Conservation (phyloP, 2,329 filamentous ascomycete species). For the Xylariomycetidae sp. region DNA sequence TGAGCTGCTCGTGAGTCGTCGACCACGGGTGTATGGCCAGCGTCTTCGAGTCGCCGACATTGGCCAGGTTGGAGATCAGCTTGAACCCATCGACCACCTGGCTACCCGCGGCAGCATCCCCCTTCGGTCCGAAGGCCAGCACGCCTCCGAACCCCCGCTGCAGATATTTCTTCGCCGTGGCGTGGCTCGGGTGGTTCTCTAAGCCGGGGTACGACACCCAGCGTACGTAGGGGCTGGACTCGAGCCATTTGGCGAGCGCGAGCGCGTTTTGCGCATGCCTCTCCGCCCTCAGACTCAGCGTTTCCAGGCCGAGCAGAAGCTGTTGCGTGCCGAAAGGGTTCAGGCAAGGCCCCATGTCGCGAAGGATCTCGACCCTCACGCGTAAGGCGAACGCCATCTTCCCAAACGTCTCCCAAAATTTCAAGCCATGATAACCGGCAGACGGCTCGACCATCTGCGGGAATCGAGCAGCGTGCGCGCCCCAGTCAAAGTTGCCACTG, state of each 20-base stretch:
- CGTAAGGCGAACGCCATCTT: slow-evolving; percentile 77
- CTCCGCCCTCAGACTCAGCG: slow-evolving; percentile 79
- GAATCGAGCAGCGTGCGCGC: slow-evolving; percentile 75
- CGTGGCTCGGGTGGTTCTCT: slow-evolving; percentile 74
- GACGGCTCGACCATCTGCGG: slow-evolving; percentile 88
- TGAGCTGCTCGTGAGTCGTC: slow-evolving; percentile 90
- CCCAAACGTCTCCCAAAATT: slow-evolving; percentile 92
- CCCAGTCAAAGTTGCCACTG: slow-evolving; percentile 92
- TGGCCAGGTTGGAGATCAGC: slow-evolving; percentile 91
- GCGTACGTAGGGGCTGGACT: slow-evolving; percentile 75
- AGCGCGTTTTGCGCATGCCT: slow-evolving; percentile 82
- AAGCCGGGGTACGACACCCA: slow-evolving; percentile 96
- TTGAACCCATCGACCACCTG: slow-evolving; percentile 92
- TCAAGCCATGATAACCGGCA: slow-evolving; percentile 86
- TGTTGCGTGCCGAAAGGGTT: slow-evolving; percentile 94
- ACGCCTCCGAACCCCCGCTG: slow-evolving; percentile 83
- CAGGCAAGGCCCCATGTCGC: slow-evolving; percentile 76
- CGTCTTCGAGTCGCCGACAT: slow-evolving; percentile 94
- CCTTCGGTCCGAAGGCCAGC: slow-evolving; percentile 89
- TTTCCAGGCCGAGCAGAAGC: slow-evolving; percentile 84
- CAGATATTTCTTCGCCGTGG: slow-evolving; percentile 81
- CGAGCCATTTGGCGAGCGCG: slow-evolving; percentile 74
- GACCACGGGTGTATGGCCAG: slow-evolving; percentile 93
- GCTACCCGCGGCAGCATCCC: slow-evolving; percentile 75
- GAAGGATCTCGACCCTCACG: slow-evolving; percentile 81